Evolutionary conservation across 2,329 filamentous ascomycete genomes (phyloP).

Genomic region (Didymella segeticola): DNA sequence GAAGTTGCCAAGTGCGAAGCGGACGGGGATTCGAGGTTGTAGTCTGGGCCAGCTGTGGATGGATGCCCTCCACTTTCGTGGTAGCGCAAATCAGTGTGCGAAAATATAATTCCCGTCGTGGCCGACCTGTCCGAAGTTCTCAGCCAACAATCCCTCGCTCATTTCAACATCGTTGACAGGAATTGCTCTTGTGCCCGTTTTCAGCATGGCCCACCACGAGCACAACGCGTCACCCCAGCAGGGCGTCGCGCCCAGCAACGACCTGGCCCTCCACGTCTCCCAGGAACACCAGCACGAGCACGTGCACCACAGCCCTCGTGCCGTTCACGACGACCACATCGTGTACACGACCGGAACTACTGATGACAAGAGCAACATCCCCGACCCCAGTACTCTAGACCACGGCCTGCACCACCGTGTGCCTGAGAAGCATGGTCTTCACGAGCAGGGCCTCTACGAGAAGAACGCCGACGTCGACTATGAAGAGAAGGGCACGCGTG

Average conservation of each 20-base stretch:
- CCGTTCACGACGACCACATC: conserved; percentile 36
- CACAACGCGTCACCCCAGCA: conserved; percentile 47
- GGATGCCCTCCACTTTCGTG: conserved; percentile 33
- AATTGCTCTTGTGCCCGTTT: conserved; percentile 38
- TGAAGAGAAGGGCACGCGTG: conserved; percentile 51
- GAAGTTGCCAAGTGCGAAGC: conserved; percentile 44
- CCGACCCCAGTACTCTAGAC: conserved; percentile 48
- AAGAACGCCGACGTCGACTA: conserved; percentile 45
- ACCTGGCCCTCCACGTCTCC: conserved; percentile 48
- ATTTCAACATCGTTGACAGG: conserved; percentile 30
- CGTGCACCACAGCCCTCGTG: conserved; percentile 46
- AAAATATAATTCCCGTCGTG: conserved; percentile 43
- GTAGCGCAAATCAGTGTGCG: conserved; percentile 36
- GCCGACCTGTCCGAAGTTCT: conserved; percentile 16
- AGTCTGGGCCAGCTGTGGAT: conserved; percentile 39
- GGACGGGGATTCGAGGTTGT: conserved; percentile 28
- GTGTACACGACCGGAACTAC: conserved; percentile 48
- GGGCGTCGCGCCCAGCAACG: conserved; percentile 41
- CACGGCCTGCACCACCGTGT: conserved; percentile 49
- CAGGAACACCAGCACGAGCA: conserved; percentile 49
- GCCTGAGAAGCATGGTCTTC: conserved; percentile 31
- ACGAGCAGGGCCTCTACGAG: conserved; percentile 37
- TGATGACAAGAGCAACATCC: conserved; percentile 41
- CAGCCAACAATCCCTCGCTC: conserved; percentile 35
- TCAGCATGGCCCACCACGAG: conserved; percentile 44